Evolutionary conservation across 768 basidiomycete species (phyloP).

Genomic region (Podaxis sp.): DNA sequence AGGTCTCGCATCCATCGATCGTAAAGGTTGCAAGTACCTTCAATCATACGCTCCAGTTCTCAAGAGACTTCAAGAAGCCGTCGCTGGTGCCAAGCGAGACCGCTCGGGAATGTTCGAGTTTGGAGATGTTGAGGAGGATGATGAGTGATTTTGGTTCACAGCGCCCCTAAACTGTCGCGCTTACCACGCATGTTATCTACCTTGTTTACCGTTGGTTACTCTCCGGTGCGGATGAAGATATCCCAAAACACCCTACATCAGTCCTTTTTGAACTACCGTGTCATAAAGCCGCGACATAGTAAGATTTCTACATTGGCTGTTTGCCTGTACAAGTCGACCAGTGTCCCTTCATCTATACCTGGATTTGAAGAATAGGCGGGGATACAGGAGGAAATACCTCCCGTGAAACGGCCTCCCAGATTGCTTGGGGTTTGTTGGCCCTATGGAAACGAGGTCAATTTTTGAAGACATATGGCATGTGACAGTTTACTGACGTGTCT

Average conservation of each 20-base stretch:
- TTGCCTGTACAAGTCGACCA: background rate
- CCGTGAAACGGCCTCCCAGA: background rate
- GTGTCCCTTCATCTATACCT: background rate
- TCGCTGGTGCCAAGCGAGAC: constrained; percentile 67
- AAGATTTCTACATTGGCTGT: too few species aligned
- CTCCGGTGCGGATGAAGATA: background rate
- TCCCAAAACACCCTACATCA: background rate
- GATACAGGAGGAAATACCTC: background rate
- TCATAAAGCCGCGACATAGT: background rate
- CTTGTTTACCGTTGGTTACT: background rate
- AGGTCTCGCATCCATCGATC: constrained; percentile 80
- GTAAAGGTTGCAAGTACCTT: constrained; percentile 74
- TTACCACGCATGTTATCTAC: background rate
- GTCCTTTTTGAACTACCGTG: background rate
- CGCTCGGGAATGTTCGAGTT: constrained; percentile 87
- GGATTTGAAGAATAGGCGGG: background rate
- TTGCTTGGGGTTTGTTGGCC: background rate
- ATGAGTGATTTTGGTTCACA: constrained; percentile 29
- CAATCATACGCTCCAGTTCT: constrained; percentile 66
- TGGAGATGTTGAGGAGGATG: constrained; percentile 88
- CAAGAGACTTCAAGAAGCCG: constrained; percentile 62
- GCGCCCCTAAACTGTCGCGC: background rate
- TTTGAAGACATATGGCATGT: background rate
- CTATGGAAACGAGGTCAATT: background rate
- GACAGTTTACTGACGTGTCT: background rate